Percentiles rank a stretch among this genome's conserved stretches.
Conservation (phyloP, 1,284 basidiomycete species). For the Fomitopsis pinicola region DNA sequence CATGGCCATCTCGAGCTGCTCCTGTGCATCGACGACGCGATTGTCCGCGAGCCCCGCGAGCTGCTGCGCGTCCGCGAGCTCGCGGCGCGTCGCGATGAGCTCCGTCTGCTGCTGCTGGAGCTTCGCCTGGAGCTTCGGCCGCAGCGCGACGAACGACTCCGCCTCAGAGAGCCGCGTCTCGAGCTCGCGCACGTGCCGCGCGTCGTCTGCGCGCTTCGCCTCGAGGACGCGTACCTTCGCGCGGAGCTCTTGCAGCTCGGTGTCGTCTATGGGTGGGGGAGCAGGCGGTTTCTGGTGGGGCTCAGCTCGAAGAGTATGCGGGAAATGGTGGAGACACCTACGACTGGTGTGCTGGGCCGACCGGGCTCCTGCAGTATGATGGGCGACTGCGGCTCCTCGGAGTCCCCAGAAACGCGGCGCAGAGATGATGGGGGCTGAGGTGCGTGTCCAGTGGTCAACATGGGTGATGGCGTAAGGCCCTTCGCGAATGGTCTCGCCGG, state of each 20-base stretch:
- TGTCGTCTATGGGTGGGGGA: conserved; percentile 37
- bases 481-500: conserved; percentile 15
- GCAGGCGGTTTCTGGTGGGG: background rate
- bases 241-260: conserved; percentile 76
- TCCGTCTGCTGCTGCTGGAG: conserved; percentile 78
- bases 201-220: conserved; percentile 82
- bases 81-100: conserved; percentile 62
- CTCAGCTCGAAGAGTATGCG: conserved; percentile 1
- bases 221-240: conserved; percentile 86
- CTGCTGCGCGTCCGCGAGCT: conserved; percentile 65
- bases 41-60: conserved; percentile 57
- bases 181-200: conserved; percentile 79
- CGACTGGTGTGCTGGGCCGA: conserved; percentile 20
- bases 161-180: conserved; percentile 82
- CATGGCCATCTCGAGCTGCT: conserved; percentile 92
- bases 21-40: conserved; percentile 68
- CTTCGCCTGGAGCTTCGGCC: conserved; percentile 88
- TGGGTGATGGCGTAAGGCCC: conserved; percentile 8
- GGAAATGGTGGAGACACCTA: conserved; percentile 13
- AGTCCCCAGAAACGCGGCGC: conserved; percentile 14
- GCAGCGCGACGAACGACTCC: conserved; percentile 79
- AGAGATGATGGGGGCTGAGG: conserved; percentile 19
- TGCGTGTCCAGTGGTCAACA: conserved; percentile 6
- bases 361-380: conserved; percentile 12
- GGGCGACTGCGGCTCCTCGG: conserved; percentile 12